Evolutionary conservation across 1,139 yeast genomes (phyloP), one percentile per base, ranked within the genome.

Genomic region (Lodderomyces elongisporus): DNA sequence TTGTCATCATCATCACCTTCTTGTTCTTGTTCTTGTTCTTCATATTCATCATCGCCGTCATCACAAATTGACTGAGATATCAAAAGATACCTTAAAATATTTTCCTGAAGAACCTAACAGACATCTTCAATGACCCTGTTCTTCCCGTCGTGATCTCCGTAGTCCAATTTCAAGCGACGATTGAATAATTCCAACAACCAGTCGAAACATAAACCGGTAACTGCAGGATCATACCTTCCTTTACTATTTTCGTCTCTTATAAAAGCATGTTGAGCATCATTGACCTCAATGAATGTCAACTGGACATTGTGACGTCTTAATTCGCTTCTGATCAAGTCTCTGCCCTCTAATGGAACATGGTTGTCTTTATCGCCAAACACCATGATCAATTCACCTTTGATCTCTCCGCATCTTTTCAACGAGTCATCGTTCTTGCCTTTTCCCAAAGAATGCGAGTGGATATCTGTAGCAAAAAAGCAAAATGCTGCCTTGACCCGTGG

Each of bases 401-500:
- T 62, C 38, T 77, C 80, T 6, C 56, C 57, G 32, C 77, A 65
- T 32, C 88, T 66, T 14, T 58, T 66, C 46, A 84, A 64, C 0
- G 91, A 74, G 48, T 83, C 82, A 46, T 78, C 87, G 36, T 77
- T 67, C 47, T 56, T 45, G 23, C 84, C 82, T 43, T 70, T 65
- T 8, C 89, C 93, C 36, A 81, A 60, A 6, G 80, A 70, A 46
- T 69, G 77, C 38, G 66, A 63, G 50, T 84, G 93, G 49, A 84
- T 79, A 49, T 84, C 94, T 8, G 94, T 84, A 12, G 89, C 85
- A 58, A 84, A 84, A 58, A 82, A 84, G 41, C 88, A 78, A 14
- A 82, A 84, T 7, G 81, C 72, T 12, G 91, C 87, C 18, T 62
- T 60, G 24, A 83, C 76, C 36, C 87, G 60, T 20, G 71, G 66